Evolutionary conservation across 2,329 filamentous ascomycete genomes (phyloP), one percentile per base, ranked within the genome.

Genomic region (Pseudophaeomoniella oleicola): DNA sequence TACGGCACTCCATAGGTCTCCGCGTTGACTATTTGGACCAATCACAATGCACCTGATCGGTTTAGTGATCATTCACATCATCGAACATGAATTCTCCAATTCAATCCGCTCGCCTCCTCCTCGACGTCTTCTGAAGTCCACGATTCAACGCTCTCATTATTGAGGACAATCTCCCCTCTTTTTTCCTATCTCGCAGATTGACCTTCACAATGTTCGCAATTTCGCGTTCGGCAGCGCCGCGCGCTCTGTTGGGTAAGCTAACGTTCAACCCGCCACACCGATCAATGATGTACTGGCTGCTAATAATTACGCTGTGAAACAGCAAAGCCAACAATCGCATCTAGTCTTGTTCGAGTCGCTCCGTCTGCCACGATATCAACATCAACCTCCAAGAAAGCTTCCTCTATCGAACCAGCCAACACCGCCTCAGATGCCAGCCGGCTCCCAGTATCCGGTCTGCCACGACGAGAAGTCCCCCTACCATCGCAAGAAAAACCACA

Each of bases 241-340:
- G 71, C 61, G 67, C 66, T 46, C 61, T 71, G 46, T 63, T 68
- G 62, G 66, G 68, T 72, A 58, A 38, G 62, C 54, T 32, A n/a
- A n/a, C 4, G 10, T 34, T 17, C 32, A 34, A 36, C 34, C 18
- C 16, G 32, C 32, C 32, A 34, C 32, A 16, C 4, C 4, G 9
- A 13, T 17, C 32, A 34, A 19, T n/a, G 6, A 9, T 19, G 11
- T 19, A 41, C 41, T 40, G 37, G 32, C 36, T 38, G 30, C 12
- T 5, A 16, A n/a, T 32, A 32, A 32, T 32, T 14, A n/a, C 5
- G 13, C 32, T 17, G n/a, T 19, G 9, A 19, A 13, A 30, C 43
- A 53, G 50, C 47, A 37, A 50, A 48, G 33, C 47, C 47, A 14
- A 40, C 46, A 16, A 35, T 46, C 19, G 48, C 48, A 17, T 44